These are phyloP conservation scores for Amaranthus palmeri DNA, from an alignment of 148 eudicot genomes.

Conservation along the genomic window DNA sequence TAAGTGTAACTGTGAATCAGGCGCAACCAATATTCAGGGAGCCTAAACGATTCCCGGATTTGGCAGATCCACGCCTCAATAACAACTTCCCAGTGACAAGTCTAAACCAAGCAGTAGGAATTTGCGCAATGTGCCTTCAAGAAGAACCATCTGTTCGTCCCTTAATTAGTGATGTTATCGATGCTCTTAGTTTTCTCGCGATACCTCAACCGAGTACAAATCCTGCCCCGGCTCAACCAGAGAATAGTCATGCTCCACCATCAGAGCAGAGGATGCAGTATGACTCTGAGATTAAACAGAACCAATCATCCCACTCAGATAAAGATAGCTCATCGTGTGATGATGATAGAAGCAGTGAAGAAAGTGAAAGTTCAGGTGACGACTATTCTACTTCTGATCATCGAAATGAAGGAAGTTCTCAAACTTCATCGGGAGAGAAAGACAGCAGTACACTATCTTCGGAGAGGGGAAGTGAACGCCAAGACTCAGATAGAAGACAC, in stretches of 20 bases:
- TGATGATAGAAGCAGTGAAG: slow-evolving; percentile 21
- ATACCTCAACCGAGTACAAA: slow-evolving; percentile 25
- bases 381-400: slow-evolving; percentile 16
- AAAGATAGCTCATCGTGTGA: slow-evolving; percentile 17
- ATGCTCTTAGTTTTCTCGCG: slow-evolving; percentile 56
- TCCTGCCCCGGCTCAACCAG: slow-evolving; percentile 21
- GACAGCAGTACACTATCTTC: slow-evolving; percentile 15
- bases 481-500: slow-evolving; percentile 19
- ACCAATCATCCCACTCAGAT: slow-evolving; percentile 14
- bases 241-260: slow-evolving; percentile 25
- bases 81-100: slow-evolving; percentile 42
- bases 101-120: slow-evolving; percentile 83
- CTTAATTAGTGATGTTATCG: slow-evolving; percentile 55
- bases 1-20: slow-evolving; percentile 32
- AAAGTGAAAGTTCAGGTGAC: slow-evolving; percentile 17
- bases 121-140: slow-evolving; percentile 84
- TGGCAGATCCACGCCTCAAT: slow-evolving; percentile 65
- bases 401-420: slow-evolving; percentile 16
- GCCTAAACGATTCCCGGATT: slow-evolving; percentile 58
- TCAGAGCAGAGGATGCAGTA: slow-evolving; percentile 38
- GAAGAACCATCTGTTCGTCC: slow-evolving; percentile 75
- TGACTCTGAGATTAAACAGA: slow-evolving; percentile 15
- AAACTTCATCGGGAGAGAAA: slow-evolving; percentile 4
- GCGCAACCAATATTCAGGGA: slow-evolving; percentile 76
- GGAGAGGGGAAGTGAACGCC: slow-evolving; percentile 18